phyloP scores from a whole-genome alignment of 1,139 yeast species.

The Meyerozyma athensensis region DNA sequence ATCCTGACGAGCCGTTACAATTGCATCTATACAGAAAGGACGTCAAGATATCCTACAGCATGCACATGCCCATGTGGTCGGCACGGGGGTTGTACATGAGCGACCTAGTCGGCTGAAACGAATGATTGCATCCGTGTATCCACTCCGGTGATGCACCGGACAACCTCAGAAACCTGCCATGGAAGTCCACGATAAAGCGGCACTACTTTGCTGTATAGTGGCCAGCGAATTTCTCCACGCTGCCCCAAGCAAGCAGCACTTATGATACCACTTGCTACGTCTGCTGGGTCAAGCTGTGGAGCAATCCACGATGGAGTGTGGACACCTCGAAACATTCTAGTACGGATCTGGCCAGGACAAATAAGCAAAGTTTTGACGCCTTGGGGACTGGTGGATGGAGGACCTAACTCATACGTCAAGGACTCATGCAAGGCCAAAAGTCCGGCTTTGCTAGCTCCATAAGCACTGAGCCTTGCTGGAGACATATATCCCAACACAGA shows the following conservation, averaged over 20 bases:
- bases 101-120: background rate
- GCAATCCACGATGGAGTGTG: conserved; percentile 75
- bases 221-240: conserved; percentile 66
- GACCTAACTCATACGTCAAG: conserved; percentile 63
- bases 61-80: conserved; percentile 2
- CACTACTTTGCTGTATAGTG: conserved; percentile 68
- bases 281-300: conserved; percentile 68
- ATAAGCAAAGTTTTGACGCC: conserved; percentile 72
- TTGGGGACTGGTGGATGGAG: conserved; percentile 39
- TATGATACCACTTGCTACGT: conserved; percentile 59
- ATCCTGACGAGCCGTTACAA: background rate
- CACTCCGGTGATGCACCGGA: conserved; percentile 56
- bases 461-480: conserved; percentile 76
- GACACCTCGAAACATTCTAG: conserved; percentile 68
- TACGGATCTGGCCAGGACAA: conserved; percentile 82
- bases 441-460: conserved; percentile 90
- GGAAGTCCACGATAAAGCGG: conserved; percentile 72
- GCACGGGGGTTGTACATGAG: background rate
- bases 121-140: conserved; percentile 51
- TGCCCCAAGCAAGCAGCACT: conserved; percentile 54
- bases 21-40: conserved; percentile 1
- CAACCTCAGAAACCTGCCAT: conserved; percentile 59
- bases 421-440: conserved; percentile 80
- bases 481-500: conserved; percentile 81
- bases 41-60: background rate